Conservation (phyloP, 2,329 filamentous ascomycete genomes). For the Verticillium zaregamsianum region DNA sequence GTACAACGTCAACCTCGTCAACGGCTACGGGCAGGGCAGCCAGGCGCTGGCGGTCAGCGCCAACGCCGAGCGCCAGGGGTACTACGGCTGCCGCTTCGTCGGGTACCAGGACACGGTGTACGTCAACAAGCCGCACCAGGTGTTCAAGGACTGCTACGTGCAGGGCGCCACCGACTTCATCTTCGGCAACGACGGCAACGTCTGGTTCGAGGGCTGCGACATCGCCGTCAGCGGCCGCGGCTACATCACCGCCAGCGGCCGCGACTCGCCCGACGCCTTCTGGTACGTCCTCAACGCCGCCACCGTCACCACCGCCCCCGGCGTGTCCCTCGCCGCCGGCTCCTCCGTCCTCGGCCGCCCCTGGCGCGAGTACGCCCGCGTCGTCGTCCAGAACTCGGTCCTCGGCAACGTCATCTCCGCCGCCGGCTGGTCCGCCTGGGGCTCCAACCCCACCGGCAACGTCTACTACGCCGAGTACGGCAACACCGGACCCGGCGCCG, state of each 20-base stretch:
- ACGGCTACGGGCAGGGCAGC: constrained; percentile 39
- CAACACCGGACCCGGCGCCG: constrained; percentile 54
- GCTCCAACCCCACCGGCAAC: constrained; percentile 41
- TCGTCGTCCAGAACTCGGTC: constrained; percentile 42
- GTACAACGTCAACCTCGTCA: constrained; percentile 58
- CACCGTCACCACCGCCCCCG: constrained; percentile 32
- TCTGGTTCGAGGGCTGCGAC: constrained; percentile 40
- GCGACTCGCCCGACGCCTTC: constrained; percentile 30
- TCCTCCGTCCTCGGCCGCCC: constrained; percentile 44
- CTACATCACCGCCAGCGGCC: constrained; percentile 40
- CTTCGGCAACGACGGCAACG: constrained; percentile 37
- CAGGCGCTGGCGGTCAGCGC: constrained; percentile 46
- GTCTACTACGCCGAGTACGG: constrained; percentile 55
- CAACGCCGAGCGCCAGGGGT: constrained; percentile 39
- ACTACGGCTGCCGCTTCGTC: constrained; percentile 40
- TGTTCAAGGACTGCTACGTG: constrained; percentile 39
- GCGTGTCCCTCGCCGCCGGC: constrained; percentile 29
- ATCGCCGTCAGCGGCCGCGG: constrained; percentile 29
- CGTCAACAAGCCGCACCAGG: constrained; percentile 40
- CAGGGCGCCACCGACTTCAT: constrained; percentile 47
- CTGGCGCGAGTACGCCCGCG: constrained; percentile 41
- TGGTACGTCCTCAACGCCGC: constrained; percentile 44
- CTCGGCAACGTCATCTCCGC: constrained; percentile 53
- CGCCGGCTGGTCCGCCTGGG: constrained; percentile 57
- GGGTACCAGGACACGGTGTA: constrained; percentile 49